Evolutionary conservation across 371 early-diverging fungal genomes (phyloP).

Genomic region (Apophysomyces ossiformis): DNA sequence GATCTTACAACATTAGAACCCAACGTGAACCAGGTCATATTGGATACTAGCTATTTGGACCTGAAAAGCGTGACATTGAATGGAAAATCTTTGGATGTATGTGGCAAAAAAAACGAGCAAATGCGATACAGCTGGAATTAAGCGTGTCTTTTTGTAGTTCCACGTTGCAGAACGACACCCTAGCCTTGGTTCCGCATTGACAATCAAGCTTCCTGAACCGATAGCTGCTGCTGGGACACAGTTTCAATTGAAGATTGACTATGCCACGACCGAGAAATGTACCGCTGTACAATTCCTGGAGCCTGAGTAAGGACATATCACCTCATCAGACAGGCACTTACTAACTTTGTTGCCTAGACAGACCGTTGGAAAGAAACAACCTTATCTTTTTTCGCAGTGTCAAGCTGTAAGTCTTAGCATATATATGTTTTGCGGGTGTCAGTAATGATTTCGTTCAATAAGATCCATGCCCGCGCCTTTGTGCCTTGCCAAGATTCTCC

Average conservation of each 20-base stretch:
- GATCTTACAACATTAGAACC: constrained; percentile 54
- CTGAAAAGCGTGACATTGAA: constrained; percentile 56
- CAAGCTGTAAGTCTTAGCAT: constrained; percentile 64
- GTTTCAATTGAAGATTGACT: constrained; percentile 68
- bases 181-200: constrained; percentile 80
- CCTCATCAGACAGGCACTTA: not conserved
- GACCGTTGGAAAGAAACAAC: constrained; percentile 92
- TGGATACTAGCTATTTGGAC: constrained; percentile 77
- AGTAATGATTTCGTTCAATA: constrained; percentile 11
- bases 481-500: constrained; percentile 95
- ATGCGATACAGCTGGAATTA: not conserved
- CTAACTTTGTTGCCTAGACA: constrained; percentile 57
- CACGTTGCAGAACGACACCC: constrained; percentile 59
- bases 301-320: constrained; percentile 62
- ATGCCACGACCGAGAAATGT: constrained; percentile 82
- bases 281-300: constrained; percentile 92
- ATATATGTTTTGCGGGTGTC: not conserved
- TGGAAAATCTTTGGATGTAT: constrained; percentile 53
- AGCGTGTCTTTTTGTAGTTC: constrained; percentile 44
- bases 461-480: constrained; percentile 94
- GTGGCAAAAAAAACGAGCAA: not conserved
- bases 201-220: constrained; percentile 59
- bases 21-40: constrained; percentile 65
- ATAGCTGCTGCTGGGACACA: constrained; percentile 42
- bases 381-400: constrained; percentile 97